Evolutionary conservation across 192 early-diverging fungal genomes (phyloP).

Genomic region (Powellomyces hirtus): DNA sequence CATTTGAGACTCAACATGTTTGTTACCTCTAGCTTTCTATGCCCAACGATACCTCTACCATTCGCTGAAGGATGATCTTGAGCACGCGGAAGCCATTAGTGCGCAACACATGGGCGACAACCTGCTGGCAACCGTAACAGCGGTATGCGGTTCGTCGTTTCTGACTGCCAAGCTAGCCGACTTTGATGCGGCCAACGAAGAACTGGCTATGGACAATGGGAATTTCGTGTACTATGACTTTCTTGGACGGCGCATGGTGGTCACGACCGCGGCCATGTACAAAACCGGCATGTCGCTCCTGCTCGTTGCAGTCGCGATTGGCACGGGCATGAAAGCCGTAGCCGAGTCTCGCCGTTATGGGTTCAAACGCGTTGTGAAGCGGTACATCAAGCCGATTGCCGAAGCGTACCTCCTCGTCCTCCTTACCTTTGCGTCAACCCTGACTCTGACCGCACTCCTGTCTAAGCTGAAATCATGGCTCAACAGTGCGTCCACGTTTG

Average conservation of each 20-base stretch:
- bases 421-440: neutral
- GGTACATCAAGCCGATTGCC: constrained; percentile 26
- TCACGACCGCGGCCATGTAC: constrained; percentile 16
- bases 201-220: neutral
- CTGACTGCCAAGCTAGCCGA: neutral
- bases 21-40: constrained; percentile 29
- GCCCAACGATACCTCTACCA: constrained; percentile 45
- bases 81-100: constrained; percentile 28
- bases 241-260: constrained; percentile 13
- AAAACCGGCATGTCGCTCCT: constrained; percentile 15
- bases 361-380: constrained; percentile 6
- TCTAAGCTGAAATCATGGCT: constrained; percentile 22
- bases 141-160: constrained; percentile 4
- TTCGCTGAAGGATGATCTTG: constrained; percentile 34
- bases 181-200: neutral
- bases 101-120: constrained; percentile 50
- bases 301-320: constrained; percentile 8
- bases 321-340: constrained; percentile 11
- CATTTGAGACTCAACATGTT: too few species aligned
- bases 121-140: constrained; percentile 25
- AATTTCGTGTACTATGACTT: constrained; percentile 45
- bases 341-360: constrained; percentile 16
- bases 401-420: constrained; percentile 30
- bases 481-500: constrained; percentile 45
- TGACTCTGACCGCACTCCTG: constrained; percentile 15